Evolutionary conservation across 2,329 filamentous ascomycete genomes (phyloP), one percentile per base, ranked within the genome.

Genomic region (Neofusicoccum ribis): DNA sequence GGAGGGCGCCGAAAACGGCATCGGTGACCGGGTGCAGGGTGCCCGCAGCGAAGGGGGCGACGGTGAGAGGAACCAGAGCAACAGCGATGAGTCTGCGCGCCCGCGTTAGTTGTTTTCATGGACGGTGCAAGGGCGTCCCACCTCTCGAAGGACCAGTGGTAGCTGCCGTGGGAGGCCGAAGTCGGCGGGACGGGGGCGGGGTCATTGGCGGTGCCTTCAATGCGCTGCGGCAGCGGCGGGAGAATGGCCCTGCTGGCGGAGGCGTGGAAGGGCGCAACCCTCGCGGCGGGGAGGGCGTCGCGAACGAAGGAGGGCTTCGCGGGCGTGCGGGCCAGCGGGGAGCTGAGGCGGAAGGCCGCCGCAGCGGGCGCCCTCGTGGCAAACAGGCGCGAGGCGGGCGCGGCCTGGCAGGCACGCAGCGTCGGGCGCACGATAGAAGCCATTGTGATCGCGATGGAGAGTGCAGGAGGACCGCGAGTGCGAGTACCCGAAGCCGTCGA

Each of bases 111-210:
- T 20, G 51, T 39, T 17, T 1, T 49, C 54, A 47, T n/a, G 23
- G n/a, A 47, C 20, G 9, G 27, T 23, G 43, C 15, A 46, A 17
- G n/a, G 52, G 12, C 41, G n/a, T 47, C 39, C 69, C 76, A 87
- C 85, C 88, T 84, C 85, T 99, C 95, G 75, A 97, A 97, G 67
- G 91, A 91, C 95, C 95, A 99, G 86, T 99, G 95, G 84, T 98
- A 99, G 80, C 91, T 96, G 72, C 95, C 95, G 82, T 99, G 92
- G 64, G 88, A 83, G 47, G 94, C 88, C 71, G 86, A 87, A 62
- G 91, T 81, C 23, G 86, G 77, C 51, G 93, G 93, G 27, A 97
- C 80, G 44, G 87, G 87, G 37, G 87, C 91, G 64, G 95, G 87
- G 75, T 98, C 93, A 82, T 99, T 99, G 76, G 93, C 85, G 72